Evolutionary conservation across 495 filamentous ascomycete genomes (phyloP).

Genomic region (Entonaema liquescens): DNA sequence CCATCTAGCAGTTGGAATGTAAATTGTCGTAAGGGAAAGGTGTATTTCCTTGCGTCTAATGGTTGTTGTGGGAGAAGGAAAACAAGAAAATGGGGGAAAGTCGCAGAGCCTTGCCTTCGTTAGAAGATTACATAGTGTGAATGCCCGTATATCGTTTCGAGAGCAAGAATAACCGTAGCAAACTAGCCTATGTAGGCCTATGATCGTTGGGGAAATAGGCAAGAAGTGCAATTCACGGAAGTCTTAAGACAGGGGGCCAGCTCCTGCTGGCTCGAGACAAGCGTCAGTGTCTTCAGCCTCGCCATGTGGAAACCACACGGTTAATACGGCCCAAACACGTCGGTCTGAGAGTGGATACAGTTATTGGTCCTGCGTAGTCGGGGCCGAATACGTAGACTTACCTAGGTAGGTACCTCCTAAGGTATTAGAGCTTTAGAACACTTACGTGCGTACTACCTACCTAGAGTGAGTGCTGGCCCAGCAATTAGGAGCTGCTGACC

Average conservation of each 20-base stretch:
- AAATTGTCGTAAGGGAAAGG: background rate
- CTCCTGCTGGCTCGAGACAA: conserved; percentile 22
- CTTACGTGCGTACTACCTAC: conserved; percentile 16
- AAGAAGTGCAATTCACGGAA: background rate
- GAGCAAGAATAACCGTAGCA: background rate
- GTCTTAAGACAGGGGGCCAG: conserved; percentile 9
- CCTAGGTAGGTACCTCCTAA: background rate
- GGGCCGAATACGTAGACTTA: conserved; percentile 18
- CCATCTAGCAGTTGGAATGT: conserved; percentile 6
- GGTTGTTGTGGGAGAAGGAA: background rate
- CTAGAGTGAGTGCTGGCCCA: background rate
- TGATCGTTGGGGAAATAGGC: background rate
- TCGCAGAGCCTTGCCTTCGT: background rate
- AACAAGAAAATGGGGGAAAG: background rate
- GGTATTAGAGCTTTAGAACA: background rate
- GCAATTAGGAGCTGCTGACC: conserved; percentile 7
- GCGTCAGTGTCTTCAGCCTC: conserved; percentile 42
- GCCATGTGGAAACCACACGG: conserved; percentile 40
- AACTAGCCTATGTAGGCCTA: conserved; percentile 5
- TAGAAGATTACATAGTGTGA: background rate
- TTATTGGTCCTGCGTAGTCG: conserved; percentile 9
- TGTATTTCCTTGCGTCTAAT: background rate
- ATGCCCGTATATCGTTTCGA: background rate
- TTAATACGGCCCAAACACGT: background rate
- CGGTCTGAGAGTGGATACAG: conserved; percentile 6